These are phyloP conservation scores for Erigeron canadensis DNA, from an alignment of 129 eudicot species.

Conservation along the genomic window DNA sequence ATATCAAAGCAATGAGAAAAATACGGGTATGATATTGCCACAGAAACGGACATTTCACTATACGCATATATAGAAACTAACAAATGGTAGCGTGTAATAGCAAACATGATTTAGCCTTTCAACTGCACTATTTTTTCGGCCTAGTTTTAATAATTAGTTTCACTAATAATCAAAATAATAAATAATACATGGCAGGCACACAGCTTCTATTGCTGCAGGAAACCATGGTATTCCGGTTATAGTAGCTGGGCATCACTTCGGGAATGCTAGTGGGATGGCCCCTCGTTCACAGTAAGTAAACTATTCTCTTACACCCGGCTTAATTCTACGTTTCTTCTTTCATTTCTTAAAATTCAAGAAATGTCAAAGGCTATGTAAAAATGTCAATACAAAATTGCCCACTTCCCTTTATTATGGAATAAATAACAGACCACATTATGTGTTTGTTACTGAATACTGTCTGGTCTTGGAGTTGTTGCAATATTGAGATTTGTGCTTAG, in stretches of 20 bases:
- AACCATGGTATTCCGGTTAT: slow-evolving; percentile 93
- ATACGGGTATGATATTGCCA: too few relatives aligned
- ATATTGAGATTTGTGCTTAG: slow-evolving; percentile 4
- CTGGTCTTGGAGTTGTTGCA: not conserved
- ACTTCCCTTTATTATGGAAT: not conserved
- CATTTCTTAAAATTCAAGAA: not conserved
- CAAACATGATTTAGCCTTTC: not conserved
- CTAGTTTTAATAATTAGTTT: not conserved
- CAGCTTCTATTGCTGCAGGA: slow-evolving; percentile 95
- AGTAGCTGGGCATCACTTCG: slow-evolving; percentile 86
- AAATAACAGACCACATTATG: not conserved
- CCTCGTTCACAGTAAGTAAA: slow-evolving; percentile 91
- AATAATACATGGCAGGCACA: slow-evolving; percentile 57
- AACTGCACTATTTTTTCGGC: not conserved
- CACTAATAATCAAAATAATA: not conserved
- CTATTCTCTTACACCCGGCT: not conserved
- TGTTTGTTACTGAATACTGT: not conserved
- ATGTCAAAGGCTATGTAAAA: slow-evolving; percentile 1
- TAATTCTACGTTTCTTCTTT: not conserved
- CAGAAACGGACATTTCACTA: too few relatives aligned
- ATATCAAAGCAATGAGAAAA: not conserved
- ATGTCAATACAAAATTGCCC: not conserved
- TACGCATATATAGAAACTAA: too few relatives aligned
- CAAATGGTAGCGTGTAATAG: too few relatives aligned
- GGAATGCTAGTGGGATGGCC: slow-evolving; percentile 99